Evolutionary conservation across 345 rosid genomes (phyloP).

Genomic region (Salix exigua): DNA sequence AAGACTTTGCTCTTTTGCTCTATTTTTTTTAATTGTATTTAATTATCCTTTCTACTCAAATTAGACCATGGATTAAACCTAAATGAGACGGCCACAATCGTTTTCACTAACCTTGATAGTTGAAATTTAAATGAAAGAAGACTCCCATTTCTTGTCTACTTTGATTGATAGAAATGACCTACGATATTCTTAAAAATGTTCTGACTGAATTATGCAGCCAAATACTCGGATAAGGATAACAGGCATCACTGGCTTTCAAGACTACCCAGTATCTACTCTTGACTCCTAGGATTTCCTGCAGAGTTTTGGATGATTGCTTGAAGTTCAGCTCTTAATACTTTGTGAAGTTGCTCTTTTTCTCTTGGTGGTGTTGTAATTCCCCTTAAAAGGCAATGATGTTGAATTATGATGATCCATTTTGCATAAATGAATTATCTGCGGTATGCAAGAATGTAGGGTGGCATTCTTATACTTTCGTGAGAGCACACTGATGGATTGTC

Average conservation of each 20-base stretch:
- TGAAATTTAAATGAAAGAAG: background rate
- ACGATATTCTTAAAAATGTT: background rate
- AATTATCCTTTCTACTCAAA: background rate
- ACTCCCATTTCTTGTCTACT: background rate
- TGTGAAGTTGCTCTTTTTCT: background rate
- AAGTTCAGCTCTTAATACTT: background rate
- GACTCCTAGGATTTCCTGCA: slow-evolving; percentile 18
- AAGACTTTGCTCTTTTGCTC: background rate
- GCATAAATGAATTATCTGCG: background rate
- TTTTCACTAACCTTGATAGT: background rate
- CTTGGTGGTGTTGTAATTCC: slow-evolving; percentile 20
- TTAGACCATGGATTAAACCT: background rate
- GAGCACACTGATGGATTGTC: no score
- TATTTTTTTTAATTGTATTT: background rate
- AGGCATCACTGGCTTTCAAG: slow-evolving; percentile 78
- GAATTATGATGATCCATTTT: background rate
- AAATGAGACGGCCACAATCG: background rate
- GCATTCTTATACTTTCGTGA: no score
- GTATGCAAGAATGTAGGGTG: background rate
- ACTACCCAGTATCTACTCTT: slow-evolving; percentile 57
- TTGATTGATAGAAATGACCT: background rate
- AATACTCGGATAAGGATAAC: slow-evolving; percentile 81
- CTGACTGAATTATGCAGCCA: slow-evolving; percentile 51
- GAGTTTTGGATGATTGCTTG: background rate
- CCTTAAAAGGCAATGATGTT: background rate